These are phyloP conservation scores for Ceratorhiza oryzae-sativae DNA, from an alignment of 1,284 basidiomycete species.

Conservation along the genomic window DNA sequence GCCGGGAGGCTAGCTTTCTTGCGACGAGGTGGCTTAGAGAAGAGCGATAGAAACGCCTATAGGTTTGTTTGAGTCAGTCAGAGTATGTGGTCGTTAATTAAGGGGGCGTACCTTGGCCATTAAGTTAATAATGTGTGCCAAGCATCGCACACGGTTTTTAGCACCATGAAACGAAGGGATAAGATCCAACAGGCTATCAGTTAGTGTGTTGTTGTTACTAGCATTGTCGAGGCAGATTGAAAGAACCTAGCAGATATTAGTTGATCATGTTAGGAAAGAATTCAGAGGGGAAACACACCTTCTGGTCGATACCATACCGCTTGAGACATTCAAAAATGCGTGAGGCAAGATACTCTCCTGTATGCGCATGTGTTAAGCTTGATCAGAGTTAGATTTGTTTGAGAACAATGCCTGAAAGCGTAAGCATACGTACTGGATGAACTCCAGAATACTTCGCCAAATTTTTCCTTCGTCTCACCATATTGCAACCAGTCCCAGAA, in stretches of 20 bases:
- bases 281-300: not conserved
- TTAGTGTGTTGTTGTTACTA: conserved; percentile 6
- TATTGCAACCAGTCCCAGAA: not conserved
- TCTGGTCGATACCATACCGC: conserved; percentile 23
- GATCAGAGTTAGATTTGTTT: not conserved
- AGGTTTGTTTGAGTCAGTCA: not conserved
- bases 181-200: not conserved
- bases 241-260: not conserved
- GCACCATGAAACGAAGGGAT: conserved; percentile 12
- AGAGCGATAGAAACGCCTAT: not conserved
- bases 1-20: not conserved
- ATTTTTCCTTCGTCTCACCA: conserved; percentile 9
- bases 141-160: not conserved
- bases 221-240: conserved; percentile 26
- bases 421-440: conserved; percentile 2
- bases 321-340: not conserved
- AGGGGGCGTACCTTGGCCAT: conserved; percentile 13
- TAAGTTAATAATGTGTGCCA: conserved; percentile 14
- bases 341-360: conserved; percentile 5
- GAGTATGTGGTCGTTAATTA: not conserved
- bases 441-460: no score
- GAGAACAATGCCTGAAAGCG: not conserved
- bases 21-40: not conserved
- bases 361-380: conserved; percentile 24
- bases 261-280: not conserved